phyloP scores from a whole-genome alignment of 106 monocot genomes.

The Platanthera zijinensis region DNA sequence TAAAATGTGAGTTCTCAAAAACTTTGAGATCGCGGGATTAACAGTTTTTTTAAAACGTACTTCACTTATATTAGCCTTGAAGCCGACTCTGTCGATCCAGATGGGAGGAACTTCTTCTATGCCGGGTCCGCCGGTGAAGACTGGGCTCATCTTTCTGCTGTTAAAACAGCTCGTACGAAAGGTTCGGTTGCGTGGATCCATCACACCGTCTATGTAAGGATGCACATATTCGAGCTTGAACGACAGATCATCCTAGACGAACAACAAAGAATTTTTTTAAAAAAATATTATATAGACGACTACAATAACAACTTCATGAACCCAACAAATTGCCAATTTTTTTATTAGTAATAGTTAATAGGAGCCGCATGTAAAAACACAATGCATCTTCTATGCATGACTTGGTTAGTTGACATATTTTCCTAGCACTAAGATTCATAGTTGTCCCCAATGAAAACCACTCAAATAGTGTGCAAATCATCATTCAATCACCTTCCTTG shows the following conservation, averaged over 20 bases:
- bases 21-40: not conserved
- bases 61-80: conserved; percentile 97
- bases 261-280: not conserved
- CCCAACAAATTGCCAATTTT: not conserved
- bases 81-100: conserved; percentile 86
- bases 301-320: not conserved
- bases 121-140: conserved; percentile 87
- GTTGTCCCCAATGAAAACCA: too few species aligned
- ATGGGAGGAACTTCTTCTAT: conserved; percentile 82
- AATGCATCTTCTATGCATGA: not conserved
- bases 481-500: too few species aligned
- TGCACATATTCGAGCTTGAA: conserved; percentile 98
- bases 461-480: too few species aligned
- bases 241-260: conserved; percentile 76
- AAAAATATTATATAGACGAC: not conserved
- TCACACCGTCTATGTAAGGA: conserved; percentile 89
- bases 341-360: not conserved
- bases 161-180: conserved; percentile 86
- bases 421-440: too few species aligned
- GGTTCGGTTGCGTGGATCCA: conserved; percentile 72
- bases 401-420: not conserved
- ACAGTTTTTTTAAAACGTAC: conserved; percentile 18
- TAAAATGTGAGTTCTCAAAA: not conserved
- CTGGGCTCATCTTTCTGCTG: conserved; percentile 81
- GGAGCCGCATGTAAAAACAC: not conserved